A percentile compares a stretch with the other conserved stretches of the same genome.
Evolutionary conservation across 495 filamentous ascomycete genomes (phyloP).

Genomic region (Penicillium mononematosum): DNA sequence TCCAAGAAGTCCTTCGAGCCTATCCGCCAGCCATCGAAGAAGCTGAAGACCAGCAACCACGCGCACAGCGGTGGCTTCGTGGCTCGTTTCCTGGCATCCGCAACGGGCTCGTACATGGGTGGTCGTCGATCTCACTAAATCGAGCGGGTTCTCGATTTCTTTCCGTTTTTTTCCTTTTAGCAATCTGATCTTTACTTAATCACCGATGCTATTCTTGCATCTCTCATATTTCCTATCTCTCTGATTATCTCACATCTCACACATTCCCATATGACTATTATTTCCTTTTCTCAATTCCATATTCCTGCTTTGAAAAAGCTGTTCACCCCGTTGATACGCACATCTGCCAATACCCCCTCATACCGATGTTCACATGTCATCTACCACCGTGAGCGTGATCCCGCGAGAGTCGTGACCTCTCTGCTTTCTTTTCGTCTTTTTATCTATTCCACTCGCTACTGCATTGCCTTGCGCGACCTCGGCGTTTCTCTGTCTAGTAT

Average conservation of each 20-base stretch:
- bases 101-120: constrained; percentile 45
- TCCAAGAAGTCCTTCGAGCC: constrained; percentile 30
- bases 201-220: not conserved
- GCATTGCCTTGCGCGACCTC: constrained; percentile 14
- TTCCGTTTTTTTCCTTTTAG: not conserved
- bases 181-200: constrained; percentile 9
- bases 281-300: not conserved
- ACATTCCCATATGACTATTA: constrained; percentile 2
- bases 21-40: constrained; percentile 42
- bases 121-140: constrained; percentile 38
- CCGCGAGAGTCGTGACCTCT: constrained; percentile 2
- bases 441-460: constrained; percentile 15
- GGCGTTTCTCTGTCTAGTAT: constrained; percentile 16
- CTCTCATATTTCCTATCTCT: not conserved
- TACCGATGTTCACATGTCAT: not conserved
- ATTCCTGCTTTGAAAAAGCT: constrained; percentile 23
- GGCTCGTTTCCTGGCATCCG: constrained; percentile 46
- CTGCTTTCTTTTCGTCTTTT: not conserved
- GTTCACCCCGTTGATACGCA: constrained; percentile 22
- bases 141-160: constrained; percentile 22
- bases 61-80: constrained; percentile 37
- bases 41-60: constrained; percentile 36
- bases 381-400: not conserved
- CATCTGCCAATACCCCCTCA: constrained; percentile 25
- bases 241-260: not conserved